Conservation (phyloP, 345 rosid species). For the Syzygium grande region DNA sequence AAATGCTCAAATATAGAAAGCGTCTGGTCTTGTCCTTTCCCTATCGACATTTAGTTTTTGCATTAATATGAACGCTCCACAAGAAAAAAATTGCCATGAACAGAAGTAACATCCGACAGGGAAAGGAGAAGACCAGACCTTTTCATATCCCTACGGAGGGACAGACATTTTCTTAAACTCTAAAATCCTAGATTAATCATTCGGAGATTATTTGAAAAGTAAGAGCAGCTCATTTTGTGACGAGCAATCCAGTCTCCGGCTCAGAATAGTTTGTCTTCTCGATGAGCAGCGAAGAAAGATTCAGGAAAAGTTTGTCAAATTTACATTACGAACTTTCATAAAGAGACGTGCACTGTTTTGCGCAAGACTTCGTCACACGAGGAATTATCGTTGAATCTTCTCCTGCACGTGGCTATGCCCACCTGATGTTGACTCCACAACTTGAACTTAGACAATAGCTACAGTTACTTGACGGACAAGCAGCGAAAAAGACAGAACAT, state of each 20-base stretch:
- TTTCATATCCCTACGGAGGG: accelerated
- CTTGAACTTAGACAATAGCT: not conserved
- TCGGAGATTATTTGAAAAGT: not conserved
- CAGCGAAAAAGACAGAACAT: too few species aligned
- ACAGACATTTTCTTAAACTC: too few species aligned
- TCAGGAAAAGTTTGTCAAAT: too few species aligned
- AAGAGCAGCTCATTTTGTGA: not conserved
- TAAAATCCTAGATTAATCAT: too few species aligned
- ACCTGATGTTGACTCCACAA: too few species aligned
- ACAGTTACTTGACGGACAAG: not conserved
- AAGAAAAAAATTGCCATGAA: too few species aligned
- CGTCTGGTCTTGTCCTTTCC: not conserved
- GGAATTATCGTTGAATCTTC: not conserved
- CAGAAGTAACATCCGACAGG: too few species aligned
- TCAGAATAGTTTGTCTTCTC: not conserved
- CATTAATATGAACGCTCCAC: not conserved
- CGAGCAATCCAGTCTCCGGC: not conserved
- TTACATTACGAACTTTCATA: too few species aligned
- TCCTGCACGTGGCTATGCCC: not conserved
- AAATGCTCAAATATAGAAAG: not conserved
- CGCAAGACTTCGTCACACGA: not conserved
- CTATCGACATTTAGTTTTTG: too few species aligned
- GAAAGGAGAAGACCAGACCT: not conserved
- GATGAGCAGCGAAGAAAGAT: not conserved
- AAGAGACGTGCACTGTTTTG: not conserved